phyloP scores from a whole-genome alignment of 805 yeast species.

The fission yeast (Schizosaccharomyces pombe) region DNA sequence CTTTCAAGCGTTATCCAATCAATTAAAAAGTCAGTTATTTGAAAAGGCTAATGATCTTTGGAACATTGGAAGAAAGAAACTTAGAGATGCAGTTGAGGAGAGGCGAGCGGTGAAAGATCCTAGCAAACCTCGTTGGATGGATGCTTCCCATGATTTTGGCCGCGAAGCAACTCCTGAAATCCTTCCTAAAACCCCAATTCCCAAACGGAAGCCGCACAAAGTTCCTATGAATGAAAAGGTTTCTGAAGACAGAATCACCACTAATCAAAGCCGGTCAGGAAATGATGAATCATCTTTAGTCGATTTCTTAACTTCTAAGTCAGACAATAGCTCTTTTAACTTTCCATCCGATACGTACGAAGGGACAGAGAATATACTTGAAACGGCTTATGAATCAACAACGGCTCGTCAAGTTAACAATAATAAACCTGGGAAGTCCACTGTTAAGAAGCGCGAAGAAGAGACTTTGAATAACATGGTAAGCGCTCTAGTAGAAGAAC shows the following conservation, averaged over 20 bases:
- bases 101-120: neutral
- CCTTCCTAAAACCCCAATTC: neutral
- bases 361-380: too few species aligned
- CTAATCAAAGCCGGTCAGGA: too few species aligned
- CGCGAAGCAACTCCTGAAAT: too few species aligned
- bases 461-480: neutral
- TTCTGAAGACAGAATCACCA: too few species aligned
- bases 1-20: neutral
- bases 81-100: neutral
- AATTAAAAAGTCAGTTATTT: neutral
- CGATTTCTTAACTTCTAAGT: too few species aligned
- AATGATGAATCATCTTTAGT: too few species aligned
- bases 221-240: neutral
- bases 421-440: too few species aligned
- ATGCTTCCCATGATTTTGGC: neutral
- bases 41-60: neutral
- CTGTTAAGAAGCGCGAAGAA: neutral
- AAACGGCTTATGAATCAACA: too few species aligned
- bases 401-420: too few species aligned
- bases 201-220: neutral
- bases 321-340: too few species aligned
- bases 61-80: neutral
- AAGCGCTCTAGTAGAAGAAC: conserved; percentile 10
- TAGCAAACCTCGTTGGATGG: neutral
- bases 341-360: too few species aligned